These are phyloP conservation scores for Macrophomina pseudophaseolina DNA, from an alignment of 2,329 filamentous ascomycete genomes.

Conservation along the genomic window DNA sequence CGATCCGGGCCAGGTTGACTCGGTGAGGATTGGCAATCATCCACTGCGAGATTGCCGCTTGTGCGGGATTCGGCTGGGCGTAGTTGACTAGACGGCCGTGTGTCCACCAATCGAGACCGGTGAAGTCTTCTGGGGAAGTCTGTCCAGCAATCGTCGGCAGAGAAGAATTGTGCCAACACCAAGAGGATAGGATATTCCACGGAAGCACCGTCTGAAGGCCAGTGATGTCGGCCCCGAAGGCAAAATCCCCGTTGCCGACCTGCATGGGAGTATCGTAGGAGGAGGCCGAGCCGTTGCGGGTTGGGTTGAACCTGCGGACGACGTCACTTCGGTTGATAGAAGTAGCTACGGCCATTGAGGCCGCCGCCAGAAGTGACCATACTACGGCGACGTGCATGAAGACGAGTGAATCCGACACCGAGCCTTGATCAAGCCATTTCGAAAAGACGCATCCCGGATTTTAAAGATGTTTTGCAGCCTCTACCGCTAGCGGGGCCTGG, in stretches of 20 bases:
- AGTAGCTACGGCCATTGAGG: background rate
- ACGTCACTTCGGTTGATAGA: conserved; percentile 39
- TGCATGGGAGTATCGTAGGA: conserved; percentile 59
- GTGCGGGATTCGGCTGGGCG: conserved; percentile 48
- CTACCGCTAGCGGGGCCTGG: background rate
- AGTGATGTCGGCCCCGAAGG: conserved; percentile 54
- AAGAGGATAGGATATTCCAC: conserved; percentile 50
- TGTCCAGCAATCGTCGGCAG: conserved; percentile 47
- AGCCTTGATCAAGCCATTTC: background rate
- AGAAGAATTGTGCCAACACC: conserved; percentile 54
- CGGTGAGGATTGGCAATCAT: conserved; percentile 60
- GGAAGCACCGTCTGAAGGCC: conserved; percentile 53
- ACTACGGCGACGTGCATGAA: background rate
- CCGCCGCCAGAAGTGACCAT: background rate
- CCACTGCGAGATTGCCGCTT: conserved; percentile 57
- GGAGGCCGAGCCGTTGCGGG: conserved; percentile 49
- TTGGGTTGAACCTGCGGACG: conserved; percentile 51
- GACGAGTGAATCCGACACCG: background rate
- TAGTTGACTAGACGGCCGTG: conserved; percentile 52
- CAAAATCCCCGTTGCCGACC: conserved; percentile 56
- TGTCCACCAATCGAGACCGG: conserved; percentile 52
- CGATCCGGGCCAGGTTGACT: conserved; percentile 56
- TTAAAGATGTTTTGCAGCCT: background rate
- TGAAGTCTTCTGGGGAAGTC: conserved; percentile 45
- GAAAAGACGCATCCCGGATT: background rate